Percentiles rank a stretch among this genome's conserved stretches.
These are phyloP conservation scores for Phlebiopsis flavidoalba DNA, from an alignment of 768 basidiomycete genomes.

Conservation along the genomic window DNA sequence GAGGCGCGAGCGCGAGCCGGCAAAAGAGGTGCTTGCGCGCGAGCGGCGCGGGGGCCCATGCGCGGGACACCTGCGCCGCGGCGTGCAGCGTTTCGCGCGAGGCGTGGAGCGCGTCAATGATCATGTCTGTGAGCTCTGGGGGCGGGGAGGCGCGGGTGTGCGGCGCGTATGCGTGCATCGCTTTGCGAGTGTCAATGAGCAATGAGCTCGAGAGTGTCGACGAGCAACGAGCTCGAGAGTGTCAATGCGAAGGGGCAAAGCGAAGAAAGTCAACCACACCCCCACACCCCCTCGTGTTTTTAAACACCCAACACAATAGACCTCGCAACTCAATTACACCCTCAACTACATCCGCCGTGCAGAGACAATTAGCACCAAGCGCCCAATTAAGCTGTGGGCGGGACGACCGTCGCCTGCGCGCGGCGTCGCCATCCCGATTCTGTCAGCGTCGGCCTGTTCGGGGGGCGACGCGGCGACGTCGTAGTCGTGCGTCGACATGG, in stretches of 20 bases:
- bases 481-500: background rate
- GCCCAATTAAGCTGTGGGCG: no score
- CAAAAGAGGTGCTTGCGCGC: slow-evolving; percentile 2
- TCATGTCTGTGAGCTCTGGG: slow-evolving; percentile 16
- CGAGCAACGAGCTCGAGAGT: no score
- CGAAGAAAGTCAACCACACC: no score
- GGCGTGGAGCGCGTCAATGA: slow-evolving; percentile 14
- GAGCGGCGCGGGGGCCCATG: slow-evolving; percentile 2
- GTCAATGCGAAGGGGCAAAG: no score
- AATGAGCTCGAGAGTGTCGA: no score
- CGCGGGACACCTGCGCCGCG: slow-evolving; percentile 11
- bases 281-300: no score
- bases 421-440: background rate
- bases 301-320: no score
- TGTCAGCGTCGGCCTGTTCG: background rate
- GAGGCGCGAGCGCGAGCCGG: background rate
- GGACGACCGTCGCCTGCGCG: background rate
- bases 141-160: slow-evolving; percentile 6
- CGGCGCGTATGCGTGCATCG: background rate
- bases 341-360: background rate
- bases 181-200: no score
- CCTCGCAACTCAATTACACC: background rate
- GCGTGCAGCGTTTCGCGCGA: slow-evolving; percentile 2
- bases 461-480: background rate
- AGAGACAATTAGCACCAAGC: background rate